Base-by-base conservation (phyloP, 139 green algal species). In the Chlorella sp. region DNA sequence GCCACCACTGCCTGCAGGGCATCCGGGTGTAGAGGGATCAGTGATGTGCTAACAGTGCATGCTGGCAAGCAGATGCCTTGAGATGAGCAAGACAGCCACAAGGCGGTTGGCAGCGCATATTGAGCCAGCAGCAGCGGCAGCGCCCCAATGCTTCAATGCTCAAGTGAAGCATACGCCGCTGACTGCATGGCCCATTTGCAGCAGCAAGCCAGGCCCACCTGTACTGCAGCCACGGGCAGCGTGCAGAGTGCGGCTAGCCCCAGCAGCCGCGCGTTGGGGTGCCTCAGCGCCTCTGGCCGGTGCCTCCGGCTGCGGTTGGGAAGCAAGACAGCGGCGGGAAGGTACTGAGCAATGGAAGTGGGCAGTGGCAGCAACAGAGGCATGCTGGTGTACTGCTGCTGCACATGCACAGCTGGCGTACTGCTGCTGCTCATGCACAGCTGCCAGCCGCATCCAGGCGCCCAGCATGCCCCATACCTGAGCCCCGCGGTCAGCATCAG, bases 401-500 rank as follows among this genome's bases (percentile, higher is more conserved):
- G 38, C 28, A 70, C 26, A 17, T 70, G 64, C 64, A 38, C 5
- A 44, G 2, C 32, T n/a, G 5, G 21, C 38, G 64, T 28, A 34
- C 38, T 28, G 28, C 16, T 28, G 23, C 9, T 68, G 38, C 28
- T 39, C 26, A 17, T 70, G 64, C 32, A 30, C 23, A 68, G 63
- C 63, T 69, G 63, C 25, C 6, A 1, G 63, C 63, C 26, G 28
- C 4, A 2, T 20, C 23, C 20, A 36, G 4, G 2, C 26, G 26
- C 63, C 20, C 60, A 69, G 2, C 28, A 38, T 18, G 3, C 65
- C 1, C 0, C 78, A 12, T 55, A 80, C 67, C 57, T 85, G 7
- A 81, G 25, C 18, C 47, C 75, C 4, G 72, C 65, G 0, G 73
- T 74, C 30, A 90, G 67, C 81, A 90, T 65, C 15, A 90, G 85